Base-by-base conservation (phyloP, 23 red algal species). In the Gracilariopsis chorda region DNA sequence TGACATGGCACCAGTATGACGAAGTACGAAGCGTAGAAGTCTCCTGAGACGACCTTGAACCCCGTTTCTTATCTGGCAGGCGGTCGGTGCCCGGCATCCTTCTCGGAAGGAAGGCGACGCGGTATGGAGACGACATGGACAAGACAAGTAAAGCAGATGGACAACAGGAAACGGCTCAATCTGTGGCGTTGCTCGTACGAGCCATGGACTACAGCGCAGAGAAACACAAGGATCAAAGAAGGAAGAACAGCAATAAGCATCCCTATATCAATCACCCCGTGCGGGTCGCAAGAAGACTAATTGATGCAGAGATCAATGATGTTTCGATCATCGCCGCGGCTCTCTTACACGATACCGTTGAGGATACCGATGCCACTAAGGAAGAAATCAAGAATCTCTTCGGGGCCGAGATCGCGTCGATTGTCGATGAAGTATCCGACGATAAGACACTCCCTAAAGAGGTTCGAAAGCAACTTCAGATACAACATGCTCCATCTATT, bases 211-310 rank as follows among this genome's bases (percentile, higher is more conserved):
- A 91, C 57, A 86, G 79, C 13, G 77, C 92, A 16, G 77, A 80
- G 40, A 85, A 83, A 20, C 90, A 98, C 72, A 80, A 51, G 47
- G 51, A 86, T 37, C 88, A 98, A 39, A 71, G 77, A 49, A 77
- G 92, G 32, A 94, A 94, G 69, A 90, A 94, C 68, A 37, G 44
- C 53, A 65, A 79, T 20, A 62, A 80, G 17, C 80, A 84, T 68
- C 95, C 95, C 16, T 98, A 93, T 56, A 98, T 98, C 48, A 77
- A 62, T n/a, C 95, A 98, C 48, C 95, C 95, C 4, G 52, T 98
- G 4, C 85, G 82, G 25, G 95, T 98, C 12, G 86, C 90, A 10
- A 43, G 29, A 35, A n/a, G 88, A 23, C 59, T 97, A 14, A 79
- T 93, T 35, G 90, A 91, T 9, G 69, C 77, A 25, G 82, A 64